Evolutionary conservation across 345 rosid species (phyloP).

Genomic region (Kandelia obovata): DNA sequence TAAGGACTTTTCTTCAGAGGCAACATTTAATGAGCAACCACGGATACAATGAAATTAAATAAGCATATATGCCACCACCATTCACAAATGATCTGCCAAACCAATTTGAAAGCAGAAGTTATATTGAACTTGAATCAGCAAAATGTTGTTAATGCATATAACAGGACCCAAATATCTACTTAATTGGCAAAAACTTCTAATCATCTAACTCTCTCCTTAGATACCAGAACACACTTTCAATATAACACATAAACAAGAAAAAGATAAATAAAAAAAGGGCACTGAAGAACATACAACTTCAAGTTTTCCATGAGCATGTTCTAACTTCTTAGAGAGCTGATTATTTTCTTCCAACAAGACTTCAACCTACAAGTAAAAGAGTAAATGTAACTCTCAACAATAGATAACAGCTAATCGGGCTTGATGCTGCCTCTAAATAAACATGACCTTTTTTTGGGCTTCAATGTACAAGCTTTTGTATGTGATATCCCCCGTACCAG

Average conservation of each 20-base stretch:
- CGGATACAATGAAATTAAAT: background rate
- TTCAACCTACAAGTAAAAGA: constrained; percentile 21
- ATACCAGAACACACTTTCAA: background rate
- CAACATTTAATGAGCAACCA: too few species aligned
- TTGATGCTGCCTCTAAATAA: background rate
- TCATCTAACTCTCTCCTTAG: background rate
- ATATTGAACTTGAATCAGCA: background rate
- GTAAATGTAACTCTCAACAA: background rate
- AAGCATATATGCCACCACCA: background rate
- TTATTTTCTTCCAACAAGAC: constrained; percentile 23
- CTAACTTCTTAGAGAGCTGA: constrained; percentile 16
- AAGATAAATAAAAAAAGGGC: background rate
- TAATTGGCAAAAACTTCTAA: too few species aligned
- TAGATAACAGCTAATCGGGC: background rate
- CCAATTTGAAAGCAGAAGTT: too few species aligned
- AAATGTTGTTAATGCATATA: background rate
- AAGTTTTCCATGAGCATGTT: constrained; percentile 20
- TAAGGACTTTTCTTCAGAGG: too few species aligned
- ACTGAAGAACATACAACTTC: constrained; percentile 19
- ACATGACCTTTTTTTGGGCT: constrained; percentile 48
- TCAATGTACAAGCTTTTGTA: constrained; percentile 44
- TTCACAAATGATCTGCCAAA: too few species aligned
- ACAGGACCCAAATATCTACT: background rate
- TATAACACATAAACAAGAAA: background rate
- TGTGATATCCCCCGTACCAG: constrained; percentile 17